These are phyloP conservation scores for Spergularia bocconei DNA, from an alignment of 148 eudicot species.

Conservation along the genomic window DNA sequence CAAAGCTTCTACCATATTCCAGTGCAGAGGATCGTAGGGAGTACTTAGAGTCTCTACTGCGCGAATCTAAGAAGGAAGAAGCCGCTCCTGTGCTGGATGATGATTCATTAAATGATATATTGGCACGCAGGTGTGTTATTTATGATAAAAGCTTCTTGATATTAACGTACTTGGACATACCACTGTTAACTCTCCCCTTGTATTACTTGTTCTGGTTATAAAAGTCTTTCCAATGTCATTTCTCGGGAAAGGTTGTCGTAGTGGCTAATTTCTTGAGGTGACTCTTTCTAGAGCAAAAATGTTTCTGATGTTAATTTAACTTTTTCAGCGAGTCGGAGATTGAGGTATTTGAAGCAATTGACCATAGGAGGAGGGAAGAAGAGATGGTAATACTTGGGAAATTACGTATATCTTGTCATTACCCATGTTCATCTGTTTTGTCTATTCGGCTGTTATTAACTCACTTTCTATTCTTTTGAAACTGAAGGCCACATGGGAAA, in stretches of 20 bases:
- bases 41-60: conserved; percentile 87
- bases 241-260: too few species aligned
- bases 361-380: conserved; percentile 68
- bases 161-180: background rate
- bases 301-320: background rate
- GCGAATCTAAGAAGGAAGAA: conserved; percentile 97
- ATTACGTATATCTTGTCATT: background rate
- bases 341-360: conserved; percentile 86
- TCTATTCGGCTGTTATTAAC: background rate
- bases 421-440: background rate
- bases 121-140: conserved; percentile 79
- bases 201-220: background rate
- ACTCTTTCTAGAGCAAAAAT: background rate
- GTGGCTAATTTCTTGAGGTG: too few species aligned
- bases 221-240: too few species aligned
- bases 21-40: conserved; percentile 99
- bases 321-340: conserved; percentile 80
- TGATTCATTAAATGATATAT: conserved; percentile 83
- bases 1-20: conserved; percentile 22
- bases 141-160: background rate
- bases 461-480: conserved; percentile 12
- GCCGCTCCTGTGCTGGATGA: conserved; percentile 91
- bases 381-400: conserved; percentile 62
- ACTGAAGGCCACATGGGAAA: conserved; percentile 73
- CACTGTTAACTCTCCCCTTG: background rate